Base-by-base conservation (phyloP, 257 asterid genomes). In the Marsdenia floribunda region DNA sequence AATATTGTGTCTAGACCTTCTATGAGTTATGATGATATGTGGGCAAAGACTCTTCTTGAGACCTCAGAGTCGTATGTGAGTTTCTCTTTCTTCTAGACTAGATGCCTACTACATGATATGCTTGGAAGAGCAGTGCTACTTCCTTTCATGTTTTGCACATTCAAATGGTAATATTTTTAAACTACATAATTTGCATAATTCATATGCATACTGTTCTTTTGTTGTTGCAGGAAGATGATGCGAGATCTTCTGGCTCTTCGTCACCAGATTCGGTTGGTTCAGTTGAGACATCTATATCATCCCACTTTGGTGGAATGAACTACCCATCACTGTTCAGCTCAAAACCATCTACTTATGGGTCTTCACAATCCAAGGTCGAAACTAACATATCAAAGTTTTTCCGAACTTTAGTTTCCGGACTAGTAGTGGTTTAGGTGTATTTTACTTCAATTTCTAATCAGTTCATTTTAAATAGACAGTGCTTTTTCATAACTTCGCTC, bases 1-100 rank as follows among this genome's bases (percentile, higher is more conserved):
- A 90, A 95, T 84, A 79, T 87, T 76, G 84, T 87, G 73, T 88
- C 99, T 73, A 89, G 99, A 78, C 96, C 93, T 78, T 95, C 99
- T 67, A 89, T 87, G 89, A 95, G 96, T 83, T 92, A 92, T 74
- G 98, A 95, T 80, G 99, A 95, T 86, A 90, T 95, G 99, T 95
- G 99, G 99, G 99, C 99, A 58, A 95, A 95, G 91, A 90, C 98
- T 44, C 96, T 95, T 80, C 77, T 95, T 73, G 97, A 92, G 91
- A 82, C 99, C 0, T 82, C 96, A 21, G 98, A 93, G 83, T 80
- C 82, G 87, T 97, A 87, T 94, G 99, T 92, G 69, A 85, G 75
- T 46, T 64, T 63, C 80, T 68, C 9, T 16, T 35, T 44, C 21
- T 35, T 38, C 21, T 66, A 16, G 49, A 11, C 22, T 71, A 37